A percentile compares a stretch with the other conserved stretches of the same genome.
Evolutionary conservation across 305 asterid genomes (phyloP).

Genomic region (Solanum hybrid): DNA sequence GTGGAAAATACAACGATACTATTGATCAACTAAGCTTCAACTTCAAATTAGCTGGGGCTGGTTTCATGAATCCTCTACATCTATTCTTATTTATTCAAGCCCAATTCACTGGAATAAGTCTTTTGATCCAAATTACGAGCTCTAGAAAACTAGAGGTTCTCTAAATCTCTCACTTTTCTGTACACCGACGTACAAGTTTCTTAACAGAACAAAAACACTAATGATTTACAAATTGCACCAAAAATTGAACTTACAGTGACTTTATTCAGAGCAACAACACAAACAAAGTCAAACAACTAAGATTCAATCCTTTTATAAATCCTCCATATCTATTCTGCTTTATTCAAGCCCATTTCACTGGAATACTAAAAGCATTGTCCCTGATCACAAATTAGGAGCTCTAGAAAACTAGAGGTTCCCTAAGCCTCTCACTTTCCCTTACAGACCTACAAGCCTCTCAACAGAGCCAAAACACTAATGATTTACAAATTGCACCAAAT

Average conservation of each 20-base stretch:
- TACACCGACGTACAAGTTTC: background rate
- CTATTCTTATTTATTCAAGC: background rate
- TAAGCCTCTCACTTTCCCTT: background rate
- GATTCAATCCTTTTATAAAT: background rate
- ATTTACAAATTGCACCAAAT: background rate
- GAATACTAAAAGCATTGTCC: background rate
- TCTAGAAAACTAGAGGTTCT: background rate
- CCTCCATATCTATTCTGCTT: background rate
- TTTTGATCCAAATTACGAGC: background rate
- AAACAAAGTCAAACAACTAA: slow-evolving; percentile 26
- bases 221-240: background rate
- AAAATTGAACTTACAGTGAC: background rate
- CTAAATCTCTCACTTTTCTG: background rate
- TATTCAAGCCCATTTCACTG: background rate
- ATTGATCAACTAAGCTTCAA: background rate
- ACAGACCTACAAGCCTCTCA: background rate
- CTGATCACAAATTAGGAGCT: background rate
- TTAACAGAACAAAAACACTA: background rate
- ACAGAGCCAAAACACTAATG: background rate
- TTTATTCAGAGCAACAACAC: slow-evolving; percentile 27
- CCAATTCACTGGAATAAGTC: background rate
- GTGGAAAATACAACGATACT: background rate
- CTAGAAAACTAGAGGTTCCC: background rate
- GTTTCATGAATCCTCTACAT: background rate
- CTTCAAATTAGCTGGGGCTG: background rate